Evolutionary conservation across 805 yeast genomes (phyloP).

Genomic region (Metschnikowia amazonensis): DNA sequence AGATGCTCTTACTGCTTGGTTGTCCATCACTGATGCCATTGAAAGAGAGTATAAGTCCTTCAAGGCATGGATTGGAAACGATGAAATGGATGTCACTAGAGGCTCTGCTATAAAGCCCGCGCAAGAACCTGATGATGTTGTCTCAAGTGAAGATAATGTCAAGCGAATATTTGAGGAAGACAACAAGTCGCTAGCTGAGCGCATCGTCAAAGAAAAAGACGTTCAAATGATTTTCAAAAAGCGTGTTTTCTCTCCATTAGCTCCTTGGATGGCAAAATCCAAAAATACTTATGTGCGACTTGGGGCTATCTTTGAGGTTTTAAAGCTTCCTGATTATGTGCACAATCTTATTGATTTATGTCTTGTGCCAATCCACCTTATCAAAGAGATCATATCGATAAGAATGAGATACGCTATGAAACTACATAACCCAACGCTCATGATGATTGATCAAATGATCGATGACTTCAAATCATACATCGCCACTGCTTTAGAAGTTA

Average conservation of each 20-base stretch:
- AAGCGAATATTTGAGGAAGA: conserved; percentile 52
- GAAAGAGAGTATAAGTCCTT: conserved; percentile 57
- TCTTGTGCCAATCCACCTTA: conserved; percentile 72
- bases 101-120: conserved; percentile 16
- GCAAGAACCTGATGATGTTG: conserved; percentile 3
- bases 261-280: conserved; percentile 81
- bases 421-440: conserved; percentile 80
- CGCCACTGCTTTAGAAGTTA: conserved; percentile 68
- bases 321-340: conserved; percentile 72
- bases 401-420: conserved; percentile 75
- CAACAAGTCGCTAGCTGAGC: conserved; percentile 70
- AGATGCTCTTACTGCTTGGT: conserved; percentile 83
- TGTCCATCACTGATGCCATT: conserved; percentile 66
- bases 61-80: conserved; percentile 80
- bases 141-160: conserved; percentile 15
- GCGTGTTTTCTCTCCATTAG: conserved; percentile 62
- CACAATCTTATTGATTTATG: conserved; percentile 63
- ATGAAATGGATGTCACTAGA: conserved; percentile 61
- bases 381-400: conserved; percentile 72
- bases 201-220: conserved; percentile 75
- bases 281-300: conserved; percentile 65
- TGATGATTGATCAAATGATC: conserved; percentile 93
- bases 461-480: conserved; percentile 79
- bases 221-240: conserved; percentile 66
- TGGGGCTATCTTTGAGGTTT: conserved; percentile 55